phyloP scores from a whole-genome alignment of 306 rosid genomes.

The Begonia fuchsioides region DNA sequence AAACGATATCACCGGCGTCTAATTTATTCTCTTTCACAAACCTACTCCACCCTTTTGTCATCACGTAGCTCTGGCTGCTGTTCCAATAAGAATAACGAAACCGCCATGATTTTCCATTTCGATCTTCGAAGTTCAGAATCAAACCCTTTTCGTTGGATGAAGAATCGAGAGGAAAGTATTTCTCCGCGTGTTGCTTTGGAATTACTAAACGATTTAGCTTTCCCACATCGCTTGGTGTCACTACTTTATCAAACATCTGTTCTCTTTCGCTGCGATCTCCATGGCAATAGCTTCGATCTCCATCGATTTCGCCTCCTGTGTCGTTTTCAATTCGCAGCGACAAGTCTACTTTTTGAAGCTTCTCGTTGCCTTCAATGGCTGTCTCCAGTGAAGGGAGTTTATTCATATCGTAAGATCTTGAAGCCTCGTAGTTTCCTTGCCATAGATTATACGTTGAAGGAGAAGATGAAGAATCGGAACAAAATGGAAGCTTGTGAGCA shows the following conservation, averaged over 20 bases:
- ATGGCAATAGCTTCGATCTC: neutral
- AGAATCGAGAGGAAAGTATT: conserved; percentile 17
- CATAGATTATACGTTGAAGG: too few relatives aligned
- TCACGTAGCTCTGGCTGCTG: conserved; percentile 57
- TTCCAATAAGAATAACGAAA: conserved; percentile 57
- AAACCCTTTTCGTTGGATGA: conserved; percentile 31
- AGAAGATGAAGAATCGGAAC: too few relatives aligned
- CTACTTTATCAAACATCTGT: conserved; percentile 4
- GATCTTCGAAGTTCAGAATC: conserved; percentile 35
- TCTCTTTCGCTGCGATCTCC: neutral
- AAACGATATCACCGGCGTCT: conserved; percentile 46
- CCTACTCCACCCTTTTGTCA: conserved; percentile 68
- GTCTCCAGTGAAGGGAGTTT: too few relatives aligned
- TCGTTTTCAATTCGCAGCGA: neutral
- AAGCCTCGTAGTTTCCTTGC: too few relatives aligned
- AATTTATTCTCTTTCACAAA: conserved; percentile 49
- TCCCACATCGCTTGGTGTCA: conserved; percentile 2
- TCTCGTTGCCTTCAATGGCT: too few relatives aligned
- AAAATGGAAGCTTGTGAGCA: too few relatives aligned
- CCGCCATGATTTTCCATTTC: conserved; percentile 38
- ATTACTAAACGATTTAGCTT: conserved; percentile 3
- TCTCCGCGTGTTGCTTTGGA: conserved; percentile 4
- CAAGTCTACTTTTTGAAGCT: neutral
- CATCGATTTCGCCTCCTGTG: neutral
- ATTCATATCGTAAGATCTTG: too few relatives aligned